A percentile compares a stretch with the other conserved stretches of the same genome.
Evolutionary conservation across 768 basidiomycete species (phyloP).

Genomic region (Macrolepiota dolichaula): DNA sequence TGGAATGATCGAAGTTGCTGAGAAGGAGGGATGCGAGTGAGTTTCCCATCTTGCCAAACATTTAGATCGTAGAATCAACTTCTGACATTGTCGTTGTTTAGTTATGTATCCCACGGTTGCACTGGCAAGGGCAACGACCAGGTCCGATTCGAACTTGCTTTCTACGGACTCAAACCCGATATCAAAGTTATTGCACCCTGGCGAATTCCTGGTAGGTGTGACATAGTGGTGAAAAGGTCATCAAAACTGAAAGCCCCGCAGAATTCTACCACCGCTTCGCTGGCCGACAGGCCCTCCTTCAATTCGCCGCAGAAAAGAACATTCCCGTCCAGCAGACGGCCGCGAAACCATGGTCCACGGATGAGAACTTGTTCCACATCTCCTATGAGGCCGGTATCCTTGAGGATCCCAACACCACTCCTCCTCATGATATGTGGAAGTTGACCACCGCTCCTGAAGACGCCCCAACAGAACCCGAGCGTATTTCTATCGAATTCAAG

Average conservation of each 20-base stretch:
- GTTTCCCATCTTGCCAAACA: constrained; percentile 22
- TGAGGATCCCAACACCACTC: constrained; percentile 93
- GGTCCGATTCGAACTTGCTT: constrained; percentile 98
- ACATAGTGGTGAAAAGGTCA: neutral
- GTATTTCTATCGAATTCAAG: constrained; percentile 82
- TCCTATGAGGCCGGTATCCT: constrained; percentile 99
- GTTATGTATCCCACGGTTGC: constrained; percentile 97
- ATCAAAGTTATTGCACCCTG: constrained; percentile 99
- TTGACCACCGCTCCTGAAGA: constrained; percentile 81
- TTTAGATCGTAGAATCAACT: neutral
- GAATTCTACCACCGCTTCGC: constrained; percentile 98
- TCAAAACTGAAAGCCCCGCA: constrained; percentile 20
- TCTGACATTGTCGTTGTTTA: constrained; percentile 24
- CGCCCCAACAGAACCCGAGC: constrained; percentile 77
- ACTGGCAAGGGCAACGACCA: constrained; percentile 99
- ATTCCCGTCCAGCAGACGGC: constrained; percentile 96
- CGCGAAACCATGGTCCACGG: constrained; percentile 98
- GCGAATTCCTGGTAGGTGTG: constrained; percentile 77
- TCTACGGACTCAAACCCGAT: constrained; percentile 96
- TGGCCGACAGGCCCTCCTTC: constrained; percentile 89
- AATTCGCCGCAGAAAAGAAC: constrained; percentile 80
- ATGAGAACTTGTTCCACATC: constrained; percentile 99
- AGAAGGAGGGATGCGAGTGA: constrained; percentile 92
- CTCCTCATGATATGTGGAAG: constrained; percentile 99
- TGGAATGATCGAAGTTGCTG: constrained; percentile 95